These are phyloP conservation scores for Talinum fruticosum DNA, from an alignment of 148 eudicot species.

Conservation along the genomic window DNA sequence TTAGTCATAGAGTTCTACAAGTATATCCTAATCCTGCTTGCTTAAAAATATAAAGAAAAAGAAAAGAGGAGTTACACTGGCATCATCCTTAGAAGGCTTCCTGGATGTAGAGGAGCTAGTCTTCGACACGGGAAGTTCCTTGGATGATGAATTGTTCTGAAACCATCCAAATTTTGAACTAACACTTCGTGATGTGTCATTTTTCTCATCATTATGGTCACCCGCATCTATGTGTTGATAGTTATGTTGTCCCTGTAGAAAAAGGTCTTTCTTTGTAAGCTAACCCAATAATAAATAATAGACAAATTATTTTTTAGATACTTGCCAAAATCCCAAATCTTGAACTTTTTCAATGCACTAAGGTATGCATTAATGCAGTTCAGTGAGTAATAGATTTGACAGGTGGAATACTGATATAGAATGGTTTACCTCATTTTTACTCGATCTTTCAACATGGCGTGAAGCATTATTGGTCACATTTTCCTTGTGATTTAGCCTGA, in stretches of 20 bases:
- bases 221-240: constrained; percentile 26
- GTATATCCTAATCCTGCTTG: background rate
- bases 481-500: constrained; percentile 53
- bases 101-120: constrained; percentile 28
- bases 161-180: constrained; percentile 26
- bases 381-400: constrained; percentile 4
- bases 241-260: constrained; percentile 32
- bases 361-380: background rate
- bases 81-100: constrained; percentile 63
- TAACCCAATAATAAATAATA: constrained; percentile 1
- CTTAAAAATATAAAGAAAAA: background rate
- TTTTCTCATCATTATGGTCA: constrained; percentile 36
- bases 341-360: background rate
- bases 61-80: constrained; percentile 17
- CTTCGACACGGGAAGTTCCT: constrained; percentile 27
- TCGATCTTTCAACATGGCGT: constrained; percentile 29
- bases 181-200: constrained; percentile 27
- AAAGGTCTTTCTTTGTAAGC: background rate
- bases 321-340: background rate
- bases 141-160: constrained; percentile 23
- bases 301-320: background rate
- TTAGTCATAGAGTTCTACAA: background rate
- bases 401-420: background rate
- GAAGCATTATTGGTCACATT: constrained; percentile 27
- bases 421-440: constrained; percentile 26